Evolutionary conservation across 768 basidiomycete genomes (phyloP).

Genomic region (Omphalotus guepiniiformis): DNA sequence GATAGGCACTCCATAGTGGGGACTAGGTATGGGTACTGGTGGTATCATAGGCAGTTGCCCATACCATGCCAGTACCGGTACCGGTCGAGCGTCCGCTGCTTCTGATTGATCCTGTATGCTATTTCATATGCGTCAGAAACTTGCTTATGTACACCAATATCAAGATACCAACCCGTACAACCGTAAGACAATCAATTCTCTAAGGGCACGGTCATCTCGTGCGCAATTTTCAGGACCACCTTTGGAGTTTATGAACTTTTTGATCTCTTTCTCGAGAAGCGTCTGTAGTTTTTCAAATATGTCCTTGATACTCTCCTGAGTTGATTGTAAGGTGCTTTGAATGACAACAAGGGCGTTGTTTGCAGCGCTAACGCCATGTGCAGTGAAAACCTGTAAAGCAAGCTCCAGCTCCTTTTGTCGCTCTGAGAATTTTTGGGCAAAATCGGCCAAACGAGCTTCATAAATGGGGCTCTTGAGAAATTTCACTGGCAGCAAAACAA

Average conservation of each 20-base stretch:
- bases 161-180: not conserved
- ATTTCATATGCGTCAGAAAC: no score
- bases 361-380: conserved; percentile 17
- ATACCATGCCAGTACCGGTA: no score
- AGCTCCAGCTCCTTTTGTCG: conserved; percentile 23
- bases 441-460: conserved; percentile 22
- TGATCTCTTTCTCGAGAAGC: not conserved
- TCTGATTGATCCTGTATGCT: no score
- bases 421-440: conserved; percentile 19
- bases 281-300: conserved; percentile 4
- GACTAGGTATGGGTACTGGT: no score
- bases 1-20: no score
- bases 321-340: not conserved
- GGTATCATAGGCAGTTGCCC: no score
- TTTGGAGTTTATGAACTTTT: not conserved
- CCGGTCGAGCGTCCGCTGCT: no score
- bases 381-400: conserved; percentile 25
- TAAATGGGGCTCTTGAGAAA: conserved; percentile 27
- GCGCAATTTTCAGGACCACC: conserved; percentile 4
- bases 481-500: conserved; percentile 19
- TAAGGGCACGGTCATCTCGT: not conserved
- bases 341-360: conserved; percentile 1
- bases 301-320: not conserved
- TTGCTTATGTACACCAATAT: not conserved
- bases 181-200: not conserved